Evolutionary conservation across 1,284 basidiomycete genomes (phyloP).

Genomic region (Peniophora sp.): DNA sequence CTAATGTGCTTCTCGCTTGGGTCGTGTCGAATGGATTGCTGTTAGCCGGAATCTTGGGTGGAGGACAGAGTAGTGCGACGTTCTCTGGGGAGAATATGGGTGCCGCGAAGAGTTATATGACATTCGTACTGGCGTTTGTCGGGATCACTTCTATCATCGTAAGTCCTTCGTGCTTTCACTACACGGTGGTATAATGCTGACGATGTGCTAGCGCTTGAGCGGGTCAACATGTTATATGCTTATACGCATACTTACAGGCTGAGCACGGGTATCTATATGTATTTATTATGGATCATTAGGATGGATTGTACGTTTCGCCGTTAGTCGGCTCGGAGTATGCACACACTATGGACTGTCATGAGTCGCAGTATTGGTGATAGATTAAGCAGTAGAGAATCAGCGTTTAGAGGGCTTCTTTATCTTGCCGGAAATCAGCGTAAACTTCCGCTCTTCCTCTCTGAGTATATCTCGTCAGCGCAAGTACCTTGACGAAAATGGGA

Average conservation of each 20-base stretch:
- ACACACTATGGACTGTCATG: no score
- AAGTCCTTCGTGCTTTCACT: constrained; percentile 12
- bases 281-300: not conserved
- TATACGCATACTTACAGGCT: not conserved
- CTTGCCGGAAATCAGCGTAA: no score
- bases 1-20: constrained; percentile 85
- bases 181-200: not conserved
- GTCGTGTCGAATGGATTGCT: constrained; percentile 77
- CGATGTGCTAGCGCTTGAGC: constrained; percentile 37
- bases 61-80: constrained; percentile 50
- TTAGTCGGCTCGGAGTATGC: no score
- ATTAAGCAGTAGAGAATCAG: no score
- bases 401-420: no score
- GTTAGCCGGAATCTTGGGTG: constrained; percentile 68
- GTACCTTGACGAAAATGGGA: no score
- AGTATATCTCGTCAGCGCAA: no score
- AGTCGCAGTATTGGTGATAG: no score
- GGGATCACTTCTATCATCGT: constrained; percentile 65
- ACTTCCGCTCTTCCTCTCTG: no score
- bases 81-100: constrained; percentile 50
- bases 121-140: constrained; percentile 75
- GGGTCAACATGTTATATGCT: constrained; percentile 50
- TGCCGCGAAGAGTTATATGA: constrained; percentile 68
- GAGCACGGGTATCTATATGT: not conserved
- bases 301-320: not conserved